Conservation (phyloP, 106 monocot species). For the Iris macrosiphon region DNA sequence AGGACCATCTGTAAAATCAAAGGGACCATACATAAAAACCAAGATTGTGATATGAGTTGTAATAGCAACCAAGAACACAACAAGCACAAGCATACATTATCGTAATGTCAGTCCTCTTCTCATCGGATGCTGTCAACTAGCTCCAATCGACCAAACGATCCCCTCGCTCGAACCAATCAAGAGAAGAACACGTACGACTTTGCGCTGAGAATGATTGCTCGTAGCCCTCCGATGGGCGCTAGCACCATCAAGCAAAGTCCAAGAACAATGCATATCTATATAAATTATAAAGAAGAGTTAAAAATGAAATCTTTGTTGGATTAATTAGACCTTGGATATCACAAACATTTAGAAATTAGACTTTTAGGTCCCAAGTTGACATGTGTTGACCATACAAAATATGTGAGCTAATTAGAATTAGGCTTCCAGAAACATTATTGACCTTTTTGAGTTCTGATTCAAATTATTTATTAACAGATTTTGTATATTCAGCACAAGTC, state of each 20-base stretch:
- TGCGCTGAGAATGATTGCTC: constrained; percentile 30
- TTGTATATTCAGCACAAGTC: not conserved
- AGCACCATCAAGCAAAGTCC: constrained; percentile 35
- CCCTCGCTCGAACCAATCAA: too few species aligned
- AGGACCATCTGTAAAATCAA: too few species aligned
- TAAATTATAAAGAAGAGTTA: not conserved
- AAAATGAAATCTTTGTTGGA: too few species aligned
- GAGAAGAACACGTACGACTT: constrained; percentile 37
- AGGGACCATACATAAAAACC: too few species aligned
- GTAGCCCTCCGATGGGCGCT: constrained; percentile 36
- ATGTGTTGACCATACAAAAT: not conserved
- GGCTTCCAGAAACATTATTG: not conserved
- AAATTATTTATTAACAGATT: not conserved
- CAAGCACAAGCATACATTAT: too few species aligned
- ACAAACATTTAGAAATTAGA: not conserved
- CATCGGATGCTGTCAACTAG: too few species aligned
- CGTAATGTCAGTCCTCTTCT: too few species aligned
- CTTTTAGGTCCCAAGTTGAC: not conserved
- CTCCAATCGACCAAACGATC: too few species aligned
- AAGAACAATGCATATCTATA: constrained; percentile 37
- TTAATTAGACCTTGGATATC: too few species aligned
- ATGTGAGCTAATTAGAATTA: not conserved
- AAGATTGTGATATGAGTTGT: too few species aligned
- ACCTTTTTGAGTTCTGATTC: not conserved
- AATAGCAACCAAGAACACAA: too few species aligned